Evolutionary conservation across 163 green algal genomes (phyloP), one percentile per base, ranked within the genome.

Genomic region (Volvox carteri): DNA sequence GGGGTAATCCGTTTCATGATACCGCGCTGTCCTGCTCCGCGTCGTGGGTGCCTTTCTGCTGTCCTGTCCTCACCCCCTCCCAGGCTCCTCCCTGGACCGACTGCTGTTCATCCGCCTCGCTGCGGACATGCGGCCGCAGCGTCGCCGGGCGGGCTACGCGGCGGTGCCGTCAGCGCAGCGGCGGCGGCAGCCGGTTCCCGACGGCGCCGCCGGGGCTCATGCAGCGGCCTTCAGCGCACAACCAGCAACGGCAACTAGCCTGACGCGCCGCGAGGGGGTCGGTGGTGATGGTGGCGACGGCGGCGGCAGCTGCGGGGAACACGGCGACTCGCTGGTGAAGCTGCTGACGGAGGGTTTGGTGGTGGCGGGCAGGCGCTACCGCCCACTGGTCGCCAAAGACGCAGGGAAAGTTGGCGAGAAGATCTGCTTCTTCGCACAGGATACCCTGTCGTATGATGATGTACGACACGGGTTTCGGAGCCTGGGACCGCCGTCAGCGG

Each of bases 381-480:
- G 75, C n/a, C 48, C 48, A 41, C 50, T 84, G 48, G 75, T 84
- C 12, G 75, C 68, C 23, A 84, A 84, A 18, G 75, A 84, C 50
- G 75, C 75, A 16, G 75, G 75, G 14, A 84, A 84, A 48, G 19
- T 30, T 0, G 75, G 75, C 2, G 75, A 84, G 75, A 68, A 70
- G 75, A 70, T 84, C n/a, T 84, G 75, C 75, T 84, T 84, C 48
- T 84, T 70, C 48, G 75, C 75, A 11, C 37, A 33, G 14, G 75
- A 84, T 4, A 72, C 48, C 3, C 75, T 84, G 18, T 84, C 75
- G 16, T 56, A 33, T 19, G 75, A 84, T 70, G 75, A 84, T 70
- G 75, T 70, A 48, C 75, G 46, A 16, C n/a, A 84, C 30, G 75
- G 75, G 75, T 84, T 84, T 50, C 75, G 75, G 48, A 84, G 75